Evolutionary conservation across 2,329 filamentous ascomycete species (phyloP), one percentile per base, ranked within the genome.

Genomic region (Dendrostoma leiphaemia): DNA sequence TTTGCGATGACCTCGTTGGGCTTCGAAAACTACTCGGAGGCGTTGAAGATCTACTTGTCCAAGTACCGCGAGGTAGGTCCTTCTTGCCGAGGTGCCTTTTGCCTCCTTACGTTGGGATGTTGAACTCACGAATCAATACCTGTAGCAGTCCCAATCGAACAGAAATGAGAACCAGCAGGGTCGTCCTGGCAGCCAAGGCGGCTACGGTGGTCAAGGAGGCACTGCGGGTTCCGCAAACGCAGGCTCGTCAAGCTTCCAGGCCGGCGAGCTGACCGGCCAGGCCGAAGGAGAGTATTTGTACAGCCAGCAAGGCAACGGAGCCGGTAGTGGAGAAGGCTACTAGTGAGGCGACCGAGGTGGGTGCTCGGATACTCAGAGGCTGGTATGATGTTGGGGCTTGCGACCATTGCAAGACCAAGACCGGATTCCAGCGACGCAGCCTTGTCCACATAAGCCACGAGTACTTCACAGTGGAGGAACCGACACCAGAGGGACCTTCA

Each of bases 1-100:
- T 99, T 97, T 69, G 94, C 94, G 58, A 99, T 99, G 94, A 97
- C 93, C 7, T 99, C 94, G 24, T 82, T 99, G 32, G 94, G 94
- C 1, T 99, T 99, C 71, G 94, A 99, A 74, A 99, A 99, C 75
- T 99, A 99, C 70, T 89, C 93, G 24, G 94, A 99, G 72, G 94
- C 94, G 1, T 80, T 99, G 55, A 99, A 99, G 75, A 97, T 99
- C 63, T 99, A 99, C 71, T 82, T 99, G 38, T 91, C 92, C 57
- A 94, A 97, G 70, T 99, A 97, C 73, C 88, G 94, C 72, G 94
- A 99, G 83, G 94, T 97, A 82, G 84, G 88, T 64, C 45, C n/a
- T 52, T 29, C 19, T 48, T 31, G 29, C 26, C 12, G n/a, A n/a
- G 48, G 21, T 44, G 40, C 17, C 9, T 48, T 13, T 6, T n/a